Conservation (phyloP, 306 rosid genomes). For the Quercus alba region DNA sequence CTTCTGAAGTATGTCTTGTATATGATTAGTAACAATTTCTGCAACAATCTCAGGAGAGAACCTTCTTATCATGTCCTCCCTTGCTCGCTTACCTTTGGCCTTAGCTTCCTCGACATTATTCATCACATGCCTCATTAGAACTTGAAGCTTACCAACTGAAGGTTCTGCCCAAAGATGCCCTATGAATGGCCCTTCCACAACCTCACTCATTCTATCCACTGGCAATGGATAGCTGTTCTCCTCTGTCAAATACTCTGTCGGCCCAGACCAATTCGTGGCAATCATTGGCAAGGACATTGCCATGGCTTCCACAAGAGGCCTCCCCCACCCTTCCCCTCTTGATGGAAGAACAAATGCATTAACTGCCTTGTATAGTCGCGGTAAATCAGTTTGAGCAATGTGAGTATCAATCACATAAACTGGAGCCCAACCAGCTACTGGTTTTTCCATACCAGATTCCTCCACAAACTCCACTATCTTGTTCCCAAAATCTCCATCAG, state of each 20-base stretch:
- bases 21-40: conserved; percentile 40
- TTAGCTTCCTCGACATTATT: conserved; percentile 48
- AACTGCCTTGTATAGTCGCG: conserved; percentile 67
- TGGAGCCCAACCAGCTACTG: conserved; percentile 60
- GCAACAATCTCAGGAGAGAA: conserved; percentile 75
- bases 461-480: conserved; percentile 74
- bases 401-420: conserved; percentile 65
- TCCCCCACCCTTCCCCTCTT: conserved; percentile 95
- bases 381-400: conserved; percentile 64
- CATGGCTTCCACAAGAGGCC: conserved; percentile 89
- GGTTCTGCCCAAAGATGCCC: conserved; percentile 95
- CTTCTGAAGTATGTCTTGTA: conserved; percentile 34
- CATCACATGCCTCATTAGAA: conserved; percentile 58
- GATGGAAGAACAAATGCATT: conserved; percentile 80
- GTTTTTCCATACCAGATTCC: conserved; percentile 39
- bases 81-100: conserved; percentile 55
- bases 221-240: conserved; percentile 67
- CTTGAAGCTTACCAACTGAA: conserved; percentile 45
- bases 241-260: conserved; percentile 67
- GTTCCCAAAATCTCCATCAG: conserved; percentile 63
- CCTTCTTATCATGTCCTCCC: conserved; percentile 62
- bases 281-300: conserved; percentile 80
- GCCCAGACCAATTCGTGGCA: conserved; percentile 89
- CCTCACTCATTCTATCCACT: conserved; percentile 67
- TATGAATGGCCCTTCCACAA: conserved; percentile 70